A percentile compares a stretch with the other conserved stretches of the same genome.
These are phyloP conservation scores for Chenopodium berlandieri DNA, from an alignment of 148 eudicot genomes.

Conservation along the genomic window DNA sequence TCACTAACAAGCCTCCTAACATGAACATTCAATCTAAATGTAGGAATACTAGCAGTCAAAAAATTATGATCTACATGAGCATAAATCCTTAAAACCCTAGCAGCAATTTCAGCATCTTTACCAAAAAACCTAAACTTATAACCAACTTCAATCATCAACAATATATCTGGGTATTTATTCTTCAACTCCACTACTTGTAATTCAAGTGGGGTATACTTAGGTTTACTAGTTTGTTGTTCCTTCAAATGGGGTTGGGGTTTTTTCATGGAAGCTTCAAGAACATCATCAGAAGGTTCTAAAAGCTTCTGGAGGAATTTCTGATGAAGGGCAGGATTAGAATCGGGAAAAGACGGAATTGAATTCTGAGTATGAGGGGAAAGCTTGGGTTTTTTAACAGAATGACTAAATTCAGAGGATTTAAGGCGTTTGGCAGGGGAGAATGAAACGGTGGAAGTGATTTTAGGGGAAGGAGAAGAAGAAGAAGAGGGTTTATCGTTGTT, in stretches of 20 bases:
- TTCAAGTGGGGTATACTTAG: conserved; percentile 84
- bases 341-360: conserved; percentile 40
- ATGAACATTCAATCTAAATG: conserved; percentile 83
- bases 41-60: conserved; percentile 94
- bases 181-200: conserved; percentile 81
- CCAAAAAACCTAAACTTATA: conserved; percentile 87
- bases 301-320: conserved; percentile 68
- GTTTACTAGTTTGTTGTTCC: conserved; percentile 1
- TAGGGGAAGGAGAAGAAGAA: conserved; percentile 53
- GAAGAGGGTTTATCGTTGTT: conserved; percentile 26
- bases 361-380: conserved; percentile 51
- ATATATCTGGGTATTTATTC: conserved; percentile 64
- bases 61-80: conserved; percentile 89
- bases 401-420: conserved; percentile 41
- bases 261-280: conserved; percentile 35
- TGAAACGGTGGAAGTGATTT: conserved; percentile 63
- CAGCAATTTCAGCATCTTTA: conserved; percentile 83
- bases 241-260: conserved; percentile 15
- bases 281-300: conserved; percentile 66
- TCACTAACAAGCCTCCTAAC: conserved; percentile 92
- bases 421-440: conserved; percentile 83
- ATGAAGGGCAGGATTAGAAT: conserved; percentile 61
- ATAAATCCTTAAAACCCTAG: conserved; percentile 79
- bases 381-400: conserved; percentile 41
- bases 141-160: conserved; percentile 93